Base-by-base conservation (phyloP, 2,329 filamentous ascomycete genomes). In the Tolypocladium endophyticum region DNA sequence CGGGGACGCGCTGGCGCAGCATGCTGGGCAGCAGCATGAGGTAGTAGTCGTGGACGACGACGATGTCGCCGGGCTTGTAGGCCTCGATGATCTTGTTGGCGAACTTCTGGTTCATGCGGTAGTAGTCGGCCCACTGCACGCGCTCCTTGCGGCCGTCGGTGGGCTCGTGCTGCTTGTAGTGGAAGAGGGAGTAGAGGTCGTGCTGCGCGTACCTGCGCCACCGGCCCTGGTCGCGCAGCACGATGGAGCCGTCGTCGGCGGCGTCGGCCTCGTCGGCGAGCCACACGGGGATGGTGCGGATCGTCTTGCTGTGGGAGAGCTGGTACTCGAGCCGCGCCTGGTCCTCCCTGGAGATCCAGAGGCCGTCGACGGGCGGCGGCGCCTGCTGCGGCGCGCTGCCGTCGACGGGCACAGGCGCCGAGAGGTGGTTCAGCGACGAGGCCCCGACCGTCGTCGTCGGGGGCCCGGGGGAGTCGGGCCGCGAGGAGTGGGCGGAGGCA, bases 101-200 rank as follows among this genome's bases (percentile, higher is more conserved):
- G 67, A 97, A 97, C 64, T 91, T 87, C 69, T 91, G 87, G 76
- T 97, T 97, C 84, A 97, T 88, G 58, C 88, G 87, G 72, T 92
- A 89, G 75, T 96, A 97, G 75, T 97, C 92, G 33, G 88, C 86
- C 92, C 93, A 97, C 67, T 92, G 87, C 50, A 88, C 81, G 58
- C 90, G 86, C 71, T 94, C 90, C 23, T 86, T 85, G 65, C 89
- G 86, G 41, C 92, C 92, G 71, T 97, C 90, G 16, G 87, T 90
- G 1, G 93, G 91, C 71, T 92, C 90, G 70, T 96, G 90, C 70
- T 94, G 90, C 76, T 96, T 96, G 80, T 97, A 97, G 75, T 97
- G 93, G 71, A 97, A 92, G 12, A 97, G 82, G 1, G 90, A 92
- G 76, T 96, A 97, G 35, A 97, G 80, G 67, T 96, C 90, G 70